These are phyloP conservation scores for Trichoderma asperelloides DNA, from an alignment of 495 filamentous ascomycete genomes.

Conservation along the genomic window DNA sequence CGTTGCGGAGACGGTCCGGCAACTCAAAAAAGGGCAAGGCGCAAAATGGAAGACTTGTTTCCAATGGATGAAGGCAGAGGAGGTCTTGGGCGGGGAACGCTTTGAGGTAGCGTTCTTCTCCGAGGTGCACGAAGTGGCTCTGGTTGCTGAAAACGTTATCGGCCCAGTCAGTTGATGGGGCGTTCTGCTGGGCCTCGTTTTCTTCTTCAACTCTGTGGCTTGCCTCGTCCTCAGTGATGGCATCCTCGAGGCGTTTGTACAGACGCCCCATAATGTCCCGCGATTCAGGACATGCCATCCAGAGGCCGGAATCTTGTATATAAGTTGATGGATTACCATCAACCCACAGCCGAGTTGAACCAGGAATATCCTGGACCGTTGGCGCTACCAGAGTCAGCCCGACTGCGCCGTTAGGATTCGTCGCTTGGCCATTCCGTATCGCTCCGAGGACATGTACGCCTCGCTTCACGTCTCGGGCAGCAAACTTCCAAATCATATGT, in stretches of 20 bases:
- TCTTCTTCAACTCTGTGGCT: too few species aligned
- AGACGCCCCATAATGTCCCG: background rate
- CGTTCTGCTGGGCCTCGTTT: too few species aligned
- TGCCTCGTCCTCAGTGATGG: background rate
- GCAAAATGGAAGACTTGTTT: background rate
- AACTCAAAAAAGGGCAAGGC: background rate
- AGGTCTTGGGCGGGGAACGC: background rate
- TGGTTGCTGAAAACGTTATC: background rate
- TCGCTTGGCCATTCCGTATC: too few species aligned
- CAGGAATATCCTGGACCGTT: background rate
- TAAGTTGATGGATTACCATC: background rate
- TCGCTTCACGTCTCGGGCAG: too few species aligned
- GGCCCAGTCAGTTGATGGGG: too few species aligned
- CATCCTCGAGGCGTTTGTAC: background rate
- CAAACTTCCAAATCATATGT: too few species aligned
- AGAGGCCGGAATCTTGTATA: background rate
- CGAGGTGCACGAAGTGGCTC: background rate
- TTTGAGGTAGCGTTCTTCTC: background rate
- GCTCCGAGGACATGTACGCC: too few species aligned
- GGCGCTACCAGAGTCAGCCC: background rate
- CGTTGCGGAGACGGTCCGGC: background rate
- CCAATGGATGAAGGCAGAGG: background rate
- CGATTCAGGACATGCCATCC: background rate
- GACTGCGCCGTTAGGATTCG: too few species aligned
- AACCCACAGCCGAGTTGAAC: background rate